Evolutionary conservation across 495 filamentous ascomycete species (phyloP).

Genomic region (Pyrenopolyporus hunteri): DNA sequence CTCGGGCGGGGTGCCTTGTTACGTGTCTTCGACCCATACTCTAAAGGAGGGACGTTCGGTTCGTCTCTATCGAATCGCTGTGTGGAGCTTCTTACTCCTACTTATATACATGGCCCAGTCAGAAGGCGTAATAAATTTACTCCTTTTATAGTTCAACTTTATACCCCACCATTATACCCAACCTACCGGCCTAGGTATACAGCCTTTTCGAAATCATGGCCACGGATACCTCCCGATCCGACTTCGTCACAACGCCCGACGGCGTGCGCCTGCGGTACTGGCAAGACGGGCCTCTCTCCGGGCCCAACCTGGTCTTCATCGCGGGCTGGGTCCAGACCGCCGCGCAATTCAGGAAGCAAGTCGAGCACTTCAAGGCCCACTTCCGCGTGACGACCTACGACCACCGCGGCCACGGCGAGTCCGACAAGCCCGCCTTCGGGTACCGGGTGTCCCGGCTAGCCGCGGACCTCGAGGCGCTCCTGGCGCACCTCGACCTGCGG

Average conservation of each 20-base stretch:
- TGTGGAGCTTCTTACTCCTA: too few species aligned
- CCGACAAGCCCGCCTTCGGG: conserved; percentile 33
- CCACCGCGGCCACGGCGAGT: conserved; percentile 38
- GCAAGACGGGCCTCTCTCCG: conserved; percentile 14
- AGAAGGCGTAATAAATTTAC: too few species aligned
- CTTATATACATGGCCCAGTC: too few species aligned
- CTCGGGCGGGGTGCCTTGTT: too few species aligned
- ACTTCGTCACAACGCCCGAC: conserved; percentile 23
- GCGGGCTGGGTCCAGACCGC: conserved; percentile 36
- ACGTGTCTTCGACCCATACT: too few species aligned
- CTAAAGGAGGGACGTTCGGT: too few species aligned
- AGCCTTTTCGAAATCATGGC: conserved; percentile 6
- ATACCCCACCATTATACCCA: background rate
- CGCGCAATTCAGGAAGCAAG: conserved; percentile 31
- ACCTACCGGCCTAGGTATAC: background rate
- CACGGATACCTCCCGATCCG: background rate
- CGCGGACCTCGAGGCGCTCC: conserved; percentile 22
- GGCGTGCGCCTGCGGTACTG: conserved; percentile 29
- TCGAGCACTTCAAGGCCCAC: conserved; percentile 16
- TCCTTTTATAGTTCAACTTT: too few species aligned
- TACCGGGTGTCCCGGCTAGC: conserved; percentile 30
- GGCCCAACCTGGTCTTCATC: conserved; percentile 31
- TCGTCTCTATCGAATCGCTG: too few species aligned
- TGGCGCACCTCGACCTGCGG: conserved; percentile 24
- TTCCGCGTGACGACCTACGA: conserved; percentile 35